Evolutionary conservation across 1,139 yeast species (phyloP).

Genomic region (Lodderomyces elongisporus): DNA sequence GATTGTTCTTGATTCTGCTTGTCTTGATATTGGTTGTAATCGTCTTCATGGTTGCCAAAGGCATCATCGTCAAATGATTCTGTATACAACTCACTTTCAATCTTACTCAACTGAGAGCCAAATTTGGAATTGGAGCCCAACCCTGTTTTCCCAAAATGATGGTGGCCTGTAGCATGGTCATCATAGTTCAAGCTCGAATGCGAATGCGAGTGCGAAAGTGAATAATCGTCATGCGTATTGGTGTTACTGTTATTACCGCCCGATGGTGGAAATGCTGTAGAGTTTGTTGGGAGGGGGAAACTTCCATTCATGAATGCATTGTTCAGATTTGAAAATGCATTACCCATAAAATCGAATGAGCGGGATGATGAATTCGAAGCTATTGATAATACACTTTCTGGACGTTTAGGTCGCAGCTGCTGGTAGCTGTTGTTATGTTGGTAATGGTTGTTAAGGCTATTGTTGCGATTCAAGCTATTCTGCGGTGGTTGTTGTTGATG

Average conservation of each 20-base stretch:
- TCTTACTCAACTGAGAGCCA: constrained; percentile 14
- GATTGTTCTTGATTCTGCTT: no score
- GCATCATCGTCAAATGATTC: constrained; percentile 11
- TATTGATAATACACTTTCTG: constrained; percentile 40
- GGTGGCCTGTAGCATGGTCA: constrained; percentile 5
- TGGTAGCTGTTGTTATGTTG: no score
- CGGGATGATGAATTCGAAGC: constrained; percentile 36
- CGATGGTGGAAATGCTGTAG: constrained; percentile 32
- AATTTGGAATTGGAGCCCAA: constrained; percentile 12
- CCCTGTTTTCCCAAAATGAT: constrained; percentile 14
- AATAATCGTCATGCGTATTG: constrained; percentile 5
- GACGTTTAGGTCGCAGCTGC: constrained; percentile 32
- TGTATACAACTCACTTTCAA: constrained; percentile 14
- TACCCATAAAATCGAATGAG: constrained; percentile 13
- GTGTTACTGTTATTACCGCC: constrained; percentile 2
- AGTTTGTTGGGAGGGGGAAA: constrained; percentile 22
- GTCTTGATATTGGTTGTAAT: no score
- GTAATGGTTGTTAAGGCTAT: neutral
- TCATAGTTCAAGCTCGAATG: constrained; percentile 3
- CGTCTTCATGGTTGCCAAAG: neutral
- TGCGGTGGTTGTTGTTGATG: neutral
- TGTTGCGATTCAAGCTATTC: no score
- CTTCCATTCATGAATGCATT: constrained; percentile 15
- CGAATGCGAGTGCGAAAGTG: neutral
- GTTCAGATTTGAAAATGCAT: constrained; percentile 6